Evolutionary conservation across 2,329 filamentous ascomycete genomes (phyloP), one percentile per base, ranked within the genome.

Genomic region (Fusarium buxicola): DNA sequence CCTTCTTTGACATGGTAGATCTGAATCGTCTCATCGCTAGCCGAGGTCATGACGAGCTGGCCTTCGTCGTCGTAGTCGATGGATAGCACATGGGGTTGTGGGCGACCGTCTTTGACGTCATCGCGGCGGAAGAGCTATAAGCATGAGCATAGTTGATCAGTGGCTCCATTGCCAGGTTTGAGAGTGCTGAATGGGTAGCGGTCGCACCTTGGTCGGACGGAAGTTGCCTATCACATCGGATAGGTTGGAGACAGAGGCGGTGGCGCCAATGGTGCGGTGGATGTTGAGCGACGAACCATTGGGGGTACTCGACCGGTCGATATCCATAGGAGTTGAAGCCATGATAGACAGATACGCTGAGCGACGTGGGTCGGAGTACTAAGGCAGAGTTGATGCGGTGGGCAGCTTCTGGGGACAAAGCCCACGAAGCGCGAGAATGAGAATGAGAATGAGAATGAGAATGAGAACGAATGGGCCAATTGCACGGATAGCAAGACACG

Each of bases 1-100:
- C 95, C 95, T 65, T 97, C 93, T 71, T 91, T 92, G 63, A 96
- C 90, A 71, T 95, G 96, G 80, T 96, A 99, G 28, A 99, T 89
- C 73, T 98, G 94, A 62, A 99, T 91, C 4, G 92, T 96, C 75
- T 97, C 94, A 76, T 99, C 95, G 79, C 92, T 93, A 67, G 94
- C 92, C 7, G 93, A 92, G 0, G 94, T 92, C 77, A 99, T 92
- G 58, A 96, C 86, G 45, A 94, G 91, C 76, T 97, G 93, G 75
- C 95, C 95, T 38, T 92, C 90, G 79, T 98, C 94, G 76, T 98
- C 94, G 74, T 97, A 99, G 80, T 99, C 94, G 69, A 99, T 86
- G 2, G 94, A 98, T 8, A 95, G 90, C 58, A 97, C 87, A 65
- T 88, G 84, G 5, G 89, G 86, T 46, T 82, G 80, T 9, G 81